Evolutionary conservation across 176 grass and related monocot genomes (phyloP), one percentile per base, ranked within the genome.

Genomic region (Phoenix dactylifera): DNA sequence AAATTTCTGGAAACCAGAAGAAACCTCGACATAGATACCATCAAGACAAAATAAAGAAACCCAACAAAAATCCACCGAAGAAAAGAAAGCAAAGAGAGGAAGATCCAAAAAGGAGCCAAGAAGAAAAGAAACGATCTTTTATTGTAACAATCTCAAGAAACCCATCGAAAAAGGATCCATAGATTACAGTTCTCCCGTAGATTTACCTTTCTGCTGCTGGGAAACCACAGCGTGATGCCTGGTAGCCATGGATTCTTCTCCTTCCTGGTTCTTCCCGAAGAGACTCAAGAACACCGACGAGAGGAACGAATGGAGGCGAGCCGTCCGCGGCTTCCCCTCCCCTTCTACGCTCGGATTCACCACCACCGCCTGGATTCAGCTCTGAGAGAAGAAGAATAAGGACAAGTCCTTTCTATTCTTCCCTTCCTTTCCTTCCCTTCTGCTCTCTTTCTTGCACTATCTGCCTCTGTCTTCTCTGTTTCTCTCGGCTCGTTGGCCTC

Each of bases 281-380:
- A 91, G 16, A 6, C 72, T 80, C 4, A 72, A 76, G 35, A 86
- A 65, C 62, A 87, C 77, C 17, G 83, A 79, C 20, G 83, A 54
- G 67, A 90, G 77, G 76, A 88, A 84, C 16, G 86, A 86, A 12
- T 79, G 71, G 75, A 95, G 60, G 49, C 72, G 72, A 64, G 69
- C 68, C 15, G 67, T 65, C 71, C 77, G 66, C 63, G 80, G 35
- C 62, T 79, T 80, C 90, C 84, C 74, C 63, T 81, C 63, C 55
- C 80, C 82, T 73, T 59, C 63, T 61, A 67, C 77, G 49, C 23
- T 50, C 26, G 25, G 60, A 69, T 69, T 68, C 50, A 59, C 68
- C 80, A 77, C 86, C 86, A 95, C 83, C 58, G 9, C 76, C 19
- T 49, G 35, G 24, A 15, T 58, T 81, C 80, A 77, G 68, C 60